Evolutionary conservation across 805 yeast genomes (phyloP).

Genomic region (Yarrowia sp.): DNA sequence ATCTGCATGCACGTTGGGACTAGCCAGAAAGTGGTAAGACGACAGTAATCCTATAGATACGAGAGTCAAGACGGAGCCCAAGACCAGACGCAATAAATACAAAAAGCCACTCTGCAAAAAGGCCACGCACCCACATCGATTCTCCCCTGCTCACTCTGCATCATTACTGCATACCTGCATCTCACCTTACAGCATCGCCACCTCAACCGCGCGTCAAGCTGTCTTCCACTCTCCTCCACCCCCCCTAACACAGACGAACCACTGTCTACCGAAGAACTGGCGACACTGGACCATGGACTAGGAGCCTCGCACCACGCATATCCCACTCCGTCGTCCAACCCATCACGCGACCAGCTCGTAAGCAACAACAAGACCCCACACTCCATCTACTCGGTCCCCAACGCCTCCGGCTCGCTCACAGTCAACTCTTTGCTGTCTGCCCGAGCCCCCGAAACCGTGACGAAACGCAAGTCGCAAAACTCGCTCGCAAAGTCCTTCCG

Average conservation of each 20-base stretch:
- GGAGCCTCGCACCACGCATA: slow-evolving; percentile 19
- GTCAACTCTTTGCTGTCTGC: slow-evolving; percentile 7
- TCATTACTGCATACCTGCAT: background rate
- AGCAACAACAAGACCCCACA: background rate
- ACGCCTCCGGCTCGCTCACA: slow-evolving; percentile 20
- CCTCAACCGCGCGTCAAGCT: too few relatives aligned
- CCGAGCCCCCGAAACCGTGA: background rate
- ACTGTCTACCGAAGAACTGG: slow-evolving; percentile 16
- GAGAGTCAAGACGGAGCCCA: background rate
- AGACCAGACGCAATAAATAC: background rate
- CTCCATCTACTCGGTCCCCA: slow-evolving; percentile 20
- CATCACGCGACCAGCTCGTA: background rate
- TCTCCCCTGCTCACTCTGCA: background rate
- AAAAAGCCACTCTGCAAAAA: background rate
- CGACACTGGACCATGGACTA: slow-evolving; percentile 22
- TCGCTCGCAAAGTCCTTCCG: slow-evolving; percentile 13
- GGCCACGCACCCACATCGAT: background rate
- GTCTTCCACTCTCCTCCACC: background rate
- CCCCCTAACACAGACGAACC: slow-evolving; percentile 25
- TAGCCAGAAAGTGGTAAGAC: slow-evolving; percentile 1
- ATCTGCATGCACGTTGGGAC: slow-evolving; percentile 14
- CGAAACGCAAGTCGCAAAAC: slow-evolving; percentile 17
- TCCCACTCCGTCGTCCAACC: background rate
- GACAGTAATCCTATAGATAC: background rate
- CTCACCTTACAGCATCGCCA: background rate